Base-by-base conservation (phyloP, 495 filamentous ascomycete genomes). In the Penicillium waksmanii region DNA sequence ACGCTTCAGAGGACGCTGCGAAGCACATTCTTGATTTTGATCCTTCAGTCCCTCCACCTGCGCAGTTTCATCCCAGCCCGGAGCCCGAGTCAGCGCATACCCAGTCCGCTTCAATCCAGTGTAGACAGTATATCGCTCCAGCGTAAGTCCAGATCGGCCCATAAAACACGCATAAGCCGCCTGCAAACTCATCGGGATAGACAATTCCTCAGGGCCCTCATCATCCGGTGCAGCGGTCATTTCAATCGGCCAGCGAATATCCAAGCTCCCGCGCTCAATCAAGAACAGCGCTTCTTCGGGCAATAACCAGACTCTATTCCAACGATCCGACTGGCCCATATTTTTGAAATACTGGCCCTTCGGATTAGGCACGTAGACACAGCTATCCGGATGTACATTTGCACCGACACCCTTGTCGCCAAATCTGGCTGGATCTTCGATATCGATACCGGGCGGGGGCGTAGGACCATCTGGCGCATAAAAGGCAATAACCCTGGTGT, bases 211-310 rank as follows among this genome's bases (percentile, higher is more conserved):
- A 11, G 62, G 54, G 10, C 58, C 60, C 19, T 70, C 70, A 52
- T 61, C 74, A 13, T 74, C 70, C 0, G 65, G 70, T 31, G 31
- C 55, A 40, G 68, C 70, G 0, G 62, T 70, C 17, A 68, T 63
- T n/a, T 68, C 65, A 11, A 43, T 65, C 33, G 89, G 90, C 89
- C 90, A 98, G 77, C 91, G 84, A 23, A 96, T 77, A 74, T 97
- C 91, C 63, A 98, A 57, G 60, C 81, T 89, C 0, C 94, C 95
- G 61, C 94, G 75, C 74, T 98, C 95, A 17, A 98, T 78, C 46
- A 96, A 66, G 70, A 91, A 98, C 50, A 98, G 74, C 7, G 91
- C 89, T 68, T 98, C 95, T 70, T 98, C 96, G 0, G 93, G 93
- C n/a, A 96, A 70, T 25, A 98, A 68, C 91, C 91, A 96, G 19